These are phyloP conservation scores for Sphagnum magellanicum DNA, from an alignment of 228 moss, liverwort and hornwort genomes.

Conservation along the genomic window DNA sequence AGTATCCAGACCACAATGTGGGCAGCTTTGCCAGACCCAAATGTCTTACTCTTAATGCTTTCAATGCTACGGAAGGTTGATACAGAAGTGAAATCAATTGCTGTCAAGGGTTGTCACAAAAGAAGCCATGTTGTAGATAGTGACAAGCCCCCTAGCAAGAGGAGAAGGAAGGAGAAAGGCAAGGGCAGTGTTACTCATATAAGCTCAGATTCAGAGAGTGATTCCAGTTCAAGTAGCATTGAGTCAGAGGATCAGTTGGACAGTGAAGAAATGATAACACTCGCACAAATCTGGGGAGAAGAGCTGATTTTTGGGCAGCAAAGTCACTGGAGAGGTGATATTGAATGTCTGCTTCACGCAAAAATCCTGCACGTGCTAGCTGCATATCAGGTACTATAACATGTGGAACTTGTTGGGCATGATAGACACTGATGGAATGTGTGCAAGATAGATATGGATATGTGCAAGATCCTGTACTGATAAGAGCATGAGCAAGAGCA, in stretches of 20 bases:
- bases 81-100: constrained; percentile 5
- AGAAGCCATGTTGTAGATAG: constrained; percentile 22
- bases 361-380: constrained; percentile 86
- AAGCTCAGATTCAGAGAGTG: constrained; percentile 1
- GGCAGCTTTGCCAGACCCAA: constrained; percentile 75
- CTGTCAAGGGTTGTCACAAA: constrained; percentile 18
- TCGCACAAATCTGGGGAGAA: constrained; percentile 61
- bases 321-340: constrained; percentile 13
- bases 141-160: constrained; percentile 20
- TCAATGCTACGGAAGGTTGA: constrained; percentile 32
- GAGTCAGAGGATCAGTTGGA: constrained; percentile 22
- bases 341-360: constrained; percentile 47
- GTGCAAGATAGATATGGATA: no score
- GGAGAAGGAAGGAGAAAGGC: constrained; percentile 69
- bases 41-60: constrained; percentile 59
- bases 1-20: constrained; percentile 79
- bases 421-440: no score
- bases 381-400: constrained; percentile 67
- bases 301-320: constrained; percentile 22
- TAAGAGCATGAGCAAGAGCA: no score
- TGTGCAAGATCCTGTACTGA: no score
- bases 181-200: constrained; percentile 17
- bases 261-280: constrained; percentile 29
- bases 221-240: constrained; percentile 10
- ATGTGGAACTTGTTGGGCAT: no score